Percentiles rank a stretch among this genome's conserved stretches.
These are phyloP conservation scores for Schizopora paradoxa DNA, from an alignment of 1,284 basidiomycete genomes.

Conservation along the genomic window DNA sequence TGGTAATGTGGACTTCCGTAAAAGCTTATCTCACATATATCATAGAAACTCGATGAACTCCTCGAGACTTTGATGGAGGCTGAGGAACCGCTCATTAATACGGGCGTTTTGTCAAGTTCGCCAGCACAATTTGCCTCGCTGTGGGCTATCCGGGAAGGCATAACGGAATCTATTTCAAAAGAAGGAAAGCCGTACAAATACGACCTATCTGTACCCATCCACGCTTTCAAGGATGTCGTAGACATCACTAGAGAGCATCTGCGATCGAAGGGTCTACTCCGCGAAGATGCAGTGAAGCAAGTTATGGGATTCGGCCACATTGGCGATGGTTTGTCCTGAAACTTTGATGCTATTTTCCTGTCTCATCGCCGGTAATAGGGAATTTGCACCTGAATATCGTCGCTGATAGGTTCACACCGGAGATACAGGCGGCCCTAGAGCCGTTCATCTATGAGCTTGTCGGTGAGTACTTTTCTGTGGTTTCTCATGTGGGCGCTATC, in stretches of 20 bases:
- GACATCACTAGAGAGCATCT: slow-evolving; percentile 77
- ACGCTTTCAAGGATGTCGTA: slow-evolving; percentile 87
- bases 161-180: slow-evolving; percentile 92
- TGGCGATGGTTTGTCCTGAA: slow-evolving; percentile 72
- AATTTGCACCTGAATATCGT: slow-evolving; percentile 95
- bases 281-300: slow-evolving; percentile 69
- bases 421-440: slow-evolving; percentile 85
- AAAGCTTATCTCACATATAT: slow-evolving; percentile 11
- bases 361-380: slow-evolving; percentile 40
- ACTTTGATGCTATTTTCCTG: slow-evolving; percentile 10
- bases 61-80: slow-evolving; percentile 78
- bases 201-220: slow-evolving; percentile 89
- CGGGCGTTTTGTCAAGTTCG: slow-evolving; percentile 91
- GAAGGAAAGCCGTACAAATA: slow-evolving; percentile 98
- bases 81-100: slow-evolving; percentile 74
- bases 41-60: slow-evolving; percentile 80
- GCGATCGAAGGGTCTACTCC: slow-evolving; percentile 66
- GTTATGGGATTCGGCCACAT: slow-evolving; percentile 95
- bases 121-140: slow-evolving; percentile 86
- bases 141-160: slow-evolving; percentile 92
- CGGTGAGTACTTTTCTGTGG: slow-evolving; percentile 39
- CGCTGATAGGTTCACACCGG: slow-evolving; percentile 77
- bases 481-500: slow-evolving; percentile 1
- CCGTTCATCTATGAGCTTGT: slow-evolving; percentile 96
- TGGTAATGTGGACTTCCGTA: slow-evolving; percentile 12